Percentiles rank a stretch among this genome's conserved stretches.
phyloP scores from a whole-genome alignment of 129 eudicot genomes.

The Ambrosia trifida region DNA sequence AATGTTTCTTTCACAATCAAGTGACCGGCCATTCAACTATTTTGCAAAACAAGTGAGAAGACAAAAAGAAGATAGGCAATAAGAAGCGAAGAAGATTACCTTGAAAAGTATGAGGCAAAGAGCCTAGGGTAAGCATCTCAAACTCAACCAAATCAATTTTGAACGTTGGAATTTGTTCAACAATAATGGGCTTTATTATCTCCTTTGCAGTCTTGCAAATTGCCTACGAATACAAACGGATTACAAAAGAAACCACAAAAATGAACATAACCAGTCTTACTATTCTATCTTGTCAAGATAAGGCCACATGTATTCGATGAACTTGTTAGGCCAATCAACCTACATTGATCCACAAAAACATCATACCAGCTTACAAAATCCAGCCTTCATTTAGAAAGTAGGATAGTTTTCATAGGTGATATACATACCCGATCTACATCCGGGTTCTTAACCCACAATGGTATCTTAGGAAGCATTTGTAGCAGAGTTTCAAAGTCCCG shows the following conservation, averaged over 20 bases:
- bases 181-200: constrained; percentile 82
- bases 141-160: constrained; percentile 80
- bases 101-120: constrained; percentile 87
- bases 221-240: constrained; percentile 45
- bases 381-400: not conserved
- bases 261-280: not conserved
- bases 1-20: no score
- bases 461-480: constrained; percentile 78
- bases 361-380: not conserved
- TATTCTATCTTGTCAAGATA: constrained; percentile 74
- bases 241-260: not conserved
- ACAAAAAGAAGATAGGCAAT: no score
- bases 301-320: constrained; percentile 84
- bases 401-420: constrained; percentile 13
- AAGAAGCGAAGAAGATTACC: constrained; percentile 45
- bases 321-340: constrained; percentile 95
- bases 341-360: constrained; percentile 32
- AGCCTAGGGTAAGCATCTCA: constrained; percentile 70
- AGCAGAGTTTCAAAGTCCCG: constrained; percentile 69
- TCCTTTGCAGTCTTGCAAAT: constrained; percentile 85
- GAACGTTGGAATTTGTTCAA: constrained; percentile 85
- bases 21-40: not conserved
- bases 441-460: constrained; percentile 83
- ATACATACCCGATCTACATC: constrained; percentile 83
- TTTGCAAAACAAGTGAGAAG: not conserved